Evolutionary conservation across 1,284 basidiomycete genomes (phyloP).

Genomic region (Microbotryum scabiosae): DNA sequence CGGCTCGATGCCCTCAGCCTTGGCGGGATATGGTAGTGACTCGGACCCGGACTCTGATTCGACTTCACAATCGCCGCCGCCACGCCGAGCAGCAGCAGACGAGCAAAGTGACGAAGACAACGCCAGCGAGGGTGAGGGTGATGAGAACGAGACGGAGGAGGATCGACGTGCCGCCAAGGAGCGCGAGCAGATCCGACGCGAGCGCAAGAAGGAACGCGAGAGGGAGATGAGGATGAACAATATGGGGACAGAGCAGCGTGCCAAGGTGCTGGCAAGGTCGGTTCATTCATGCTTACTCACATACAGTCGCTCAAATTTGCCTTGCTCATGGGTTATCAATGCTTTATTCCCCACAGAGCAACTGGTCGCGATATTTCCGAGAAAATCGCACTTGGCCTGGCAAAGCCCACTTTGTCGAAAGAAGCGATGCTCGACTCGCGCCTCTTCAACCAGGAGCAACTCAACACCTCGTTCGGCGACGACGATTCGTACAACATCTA

Average conservation of each 20-base stretch:
- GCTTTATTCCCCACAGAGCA: slow-evolving; percentile 46
- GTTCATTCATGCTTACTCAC: slow-evolving; percentile 22
- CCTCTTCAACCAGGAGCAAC: slow-evolving; percentile 90
- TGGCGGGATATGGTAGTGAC: slow-evolving; percentile 26
- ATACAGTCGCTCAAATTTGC: not conserved
- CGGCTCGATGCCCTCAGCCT: not conserved
- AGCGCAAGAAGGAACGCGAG: slow-evolving; percentile 88
- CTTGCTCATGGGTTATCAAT: not conserved
- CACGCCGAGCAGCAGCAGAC: not conserved
- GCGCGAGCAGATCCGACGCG: slow-evolving; percentile 79
- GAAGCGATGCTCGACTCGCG: slow-evolving; percentile 95
- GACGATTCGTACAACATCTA: slow-evolving; percentile 91
- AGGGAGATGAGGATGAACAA: slow-evolving; percentile 98
- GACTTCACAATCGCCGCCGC: slow-evolving; percentile 1
- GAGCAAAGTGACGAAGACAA: slow-evolving; percentile 16
- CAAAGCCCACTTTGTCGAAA: slow-evolving; percentile 90
- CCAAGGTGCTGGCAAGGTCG: slow-evolving; percentile 78
- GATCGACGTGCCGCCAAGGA: slow-evolving; percentile 79
- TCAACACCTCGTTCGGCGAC: slow-evolving; percentile 72
- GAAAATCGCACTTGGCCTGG: slow-evolving; percentile 93
- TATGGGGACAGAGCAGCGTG: slow-evolving; percentile 94
- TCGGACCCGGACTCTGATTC: slow-evolving; percentile 13
- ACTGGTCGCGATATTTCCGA: slow-evolving; percentile 98
- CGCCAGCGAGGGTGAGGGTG: slow-evolving; percentile 31
- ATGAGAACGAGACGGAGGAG: slow-evolving; percentile 45